These are phyloP conservation scores for Cinnamomum micranthum DNA, from an alignment of 164 flowering plant genomes.

Conservation along the genomic window DNA sequence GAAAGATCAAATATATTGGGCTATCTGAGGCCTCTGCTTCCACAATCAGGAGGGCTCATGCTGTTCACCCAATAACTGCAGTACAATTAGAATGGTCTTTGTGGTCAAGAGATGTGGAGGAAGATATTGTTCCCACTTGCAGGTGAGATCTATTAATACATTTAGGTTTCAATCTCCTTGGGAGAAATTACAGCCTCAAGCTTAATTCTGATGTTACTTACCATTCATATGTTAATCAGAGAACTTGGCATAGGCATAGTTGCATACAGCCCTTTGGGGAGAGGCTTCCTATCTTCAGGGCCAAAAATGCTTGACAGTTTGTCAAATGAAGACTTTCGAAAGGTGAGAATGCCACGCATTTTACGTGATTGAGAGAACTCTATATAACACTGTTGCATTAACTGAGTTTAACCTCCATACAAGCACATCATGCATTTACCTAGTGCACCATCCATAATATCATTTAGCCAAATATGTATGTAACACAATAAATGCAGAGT, in stretches of 20 bases:
- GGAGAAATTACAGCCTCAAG: neutral
- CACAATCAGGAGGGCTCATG: conserved; percentile 25
- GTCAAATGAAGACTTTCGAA: conserved; percentile 23
- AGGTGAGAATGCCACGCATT: too few relatives aligned
- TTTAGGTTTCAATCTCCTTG: neutral
- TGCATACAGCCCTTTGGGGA: conserved; percentile 53
- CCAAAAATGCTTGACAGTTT: conserved; percentile 38
- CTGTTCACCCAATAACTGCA: conserved; percentile 24
- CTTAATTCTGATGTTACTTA: neutral
- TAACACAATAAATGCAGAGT: too few relatives aligned
- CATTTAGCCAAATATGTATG: too few relatives aligned
- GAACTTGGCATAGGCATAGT: conserved; percentile 59
- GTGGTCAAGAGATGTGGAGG: conserved; percentile 23
- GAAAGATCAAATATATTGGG: conserved; percentile 23
- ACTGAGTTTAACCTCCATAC: too few relatives aligned
- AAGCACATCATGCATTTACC: conserved; percentile 30
- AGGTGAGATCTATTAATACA: conserved; percentile 13
- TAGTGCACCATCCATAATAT: neutral
- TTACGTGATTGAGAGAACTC: too few relatives aligned
- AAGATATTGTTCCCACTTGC: conserved; percentile 25
- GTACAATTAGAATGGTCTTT: conserved; percentile 23
- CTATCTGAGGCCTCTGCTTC: conserved; percentile 25
- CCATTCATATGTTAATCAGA: conserved; percentile 8
- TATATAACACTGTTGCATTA: too few relatives aligned
- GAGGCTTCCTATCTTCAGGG: conserved; percentile 57